Evolutionary conservation across 768 basidiomycete species (phyloP).

Genomic region (Leccinum rimulosum): DNA sequence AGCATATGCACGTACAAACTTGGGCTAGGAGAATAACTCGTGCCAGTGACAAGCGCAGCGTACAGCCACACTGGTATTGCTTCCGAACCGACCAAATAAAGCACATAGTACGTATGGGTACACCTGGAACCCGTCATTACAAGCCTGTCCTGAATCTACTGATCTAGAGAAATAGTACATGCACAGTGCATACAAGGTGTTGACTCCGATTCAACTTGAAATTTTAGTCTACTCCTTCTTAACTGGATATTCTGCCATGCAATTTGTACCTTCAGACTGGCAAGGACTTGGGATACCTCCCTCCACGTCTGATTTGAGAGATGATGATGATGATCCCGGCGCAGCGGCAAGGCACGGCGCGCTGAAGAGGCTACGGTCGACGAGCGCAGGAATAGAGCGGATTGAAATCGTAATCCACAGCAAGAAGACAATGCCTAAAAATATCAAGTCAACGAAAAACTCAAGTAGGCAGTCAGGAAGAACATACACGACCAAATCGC

Average conservation of each 20-base stretch:
- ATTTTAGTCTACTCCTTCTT: conserved; percentile 3
- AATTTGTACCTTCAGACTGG: neutral
- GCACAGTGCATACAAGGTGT: neutral
- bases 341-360: conserved; percentile 40
- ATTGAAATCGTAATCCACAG: conserved; percentile 43
- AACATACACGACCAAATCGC: conserved; percentile 50
- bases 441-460: neutral
- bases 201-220: neutral
- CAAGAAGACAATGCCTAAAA: conserved; percentile 38
- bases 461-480: neutral
- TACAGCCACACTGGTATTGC: conserved; percentile 22
- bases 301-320: conserved; percentile 10
- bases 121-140: neutral
- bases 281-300: neutral
- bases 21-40: conserved; percentile 12
- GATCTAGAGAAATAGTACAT: neutral
- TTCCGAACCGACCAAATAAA: neutral
- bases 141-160: neutral
- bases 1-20: conserved; percentile 9
- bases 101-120: no score
- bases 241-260: neutral
- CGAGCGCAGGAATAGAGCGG: conserved; percentile 43
- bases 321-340: neutral
- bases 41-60: neutral
- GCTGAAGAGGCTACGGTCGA: conserved; percentile 46